These are phyloP conservation scores for Nakaseomyces nivariensis DNA, from an alignment of 1,139 yeast species.

Conservation along the genomic window DNA sequence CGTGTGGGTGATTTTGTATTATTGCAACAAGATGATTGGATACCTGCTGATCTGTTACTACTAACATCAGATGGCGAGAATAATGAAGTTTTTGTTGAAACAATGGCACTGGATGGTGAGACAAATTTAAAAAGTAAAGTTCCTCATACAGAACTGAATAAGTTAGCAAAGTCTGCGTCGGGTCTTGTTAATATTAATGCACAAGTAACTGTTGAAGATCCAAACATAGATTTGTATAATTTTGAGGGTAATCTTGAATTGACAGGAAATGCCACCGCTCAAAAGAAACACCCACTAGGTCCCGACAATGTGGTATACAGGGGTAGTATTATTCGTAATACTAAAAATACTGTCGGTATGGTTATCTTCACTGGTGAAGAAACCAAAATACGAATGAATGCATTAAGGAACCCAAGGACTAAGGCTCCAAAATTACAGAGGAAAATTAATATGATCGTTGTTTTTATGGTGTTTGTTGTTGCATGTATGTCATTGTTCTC, in stretches of 20 bases:
- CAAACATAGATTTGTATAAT: constrained; percentile 81
- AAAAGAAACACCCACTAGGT: constrained; percentile 49
- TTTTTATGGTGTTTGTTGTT: constrained; percentile 81
- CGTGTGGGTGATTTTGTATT: constrained; percentile 77
- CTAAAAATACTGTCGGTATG: constrained; percentile 60
- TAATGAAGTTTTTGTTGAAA: constrained; percentile 77
- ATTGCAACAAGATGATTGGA: constrained; percentile 74
- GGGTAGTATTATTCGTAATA: constrained; percentile 82
- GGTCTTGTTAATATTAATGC: constrained; percentile 45
- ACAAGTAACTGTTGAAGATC: constrained; percentile 69
- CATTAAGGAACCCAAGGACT: constrained; percentile 76
- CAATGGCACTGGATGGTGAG: constrained; percentile 97
- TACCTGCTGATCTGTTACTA: constrained; percentile 81
- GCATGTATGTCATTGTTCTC: constrained; percentile 66
- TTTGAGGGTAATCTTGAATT: constrained; percentile 65
- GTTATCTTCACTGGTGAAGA: constrained; percentile 94
- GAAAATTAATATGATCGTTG: constrained; percentile 71
- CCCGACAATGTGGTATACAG: constrained; percentile 77
- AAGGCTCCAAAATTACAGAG: constrained; percentile 88
- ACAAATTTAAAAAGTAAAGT: constrained; percentile 72
- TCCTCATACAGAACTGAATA: constrained; percentile 56
- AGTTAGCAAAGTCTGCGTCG: constrained; percentile 39
- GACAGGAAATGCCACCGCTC: constrained; percentile 17
- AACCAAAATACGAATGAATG: constrained; percentile 91
- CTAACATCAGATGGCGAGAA: constrained; percentile 57